phyloP scores from a whole-genome alignment of 441 rosid species.

The Kokia cookei region DNA sequence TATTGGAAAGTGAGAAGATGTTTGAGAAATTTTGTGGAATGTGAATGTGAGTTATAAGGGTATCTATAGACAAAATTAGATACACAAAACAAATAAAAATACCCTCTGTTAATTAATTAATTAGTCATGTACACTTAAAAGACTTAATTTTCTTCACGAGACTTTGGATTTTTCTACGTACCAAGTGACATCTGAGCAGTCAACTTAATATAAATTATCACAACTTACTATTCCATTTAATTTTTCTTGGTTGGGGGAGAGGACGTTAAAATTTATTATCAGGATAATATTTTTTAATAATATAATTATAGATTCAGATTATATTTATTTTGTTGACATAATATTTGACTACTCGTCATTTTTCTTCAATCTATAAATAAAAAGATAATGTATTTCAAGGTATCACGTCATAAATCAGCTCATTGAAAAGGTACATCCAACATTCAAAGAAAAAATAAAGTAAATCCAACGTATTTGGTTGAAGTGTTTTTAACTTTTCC shows the following conservation, averaged over 20 bases:
- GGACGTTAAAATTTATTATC: no score
- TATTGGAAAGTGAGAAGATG: not conserved
- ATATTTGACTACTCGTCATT: accelerated
- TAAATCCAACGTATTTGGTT: no score
- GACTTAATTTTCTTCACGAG: not conserved
- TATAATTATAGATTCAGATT: no score
- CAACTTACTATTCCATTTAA: not conserved
- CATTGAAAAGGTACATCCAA: no score
- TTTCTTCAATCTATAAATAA: accelerated
- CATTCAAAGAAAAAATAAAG: no score
- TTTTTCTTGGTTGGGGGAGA: no score
- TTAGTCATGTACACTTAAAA: not conserved
- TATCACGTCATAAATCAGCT: no score
- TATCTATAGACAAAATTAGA: conserved; percentile 15
- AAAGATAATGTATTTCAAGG: accelerated
- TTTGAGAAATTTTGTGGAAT: conserved; percentile 14
- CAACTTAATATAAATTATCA: not conserved
- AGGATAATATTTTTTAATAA: no score
- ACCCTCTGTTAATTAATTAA: not conserved
- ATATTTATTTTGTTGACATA: no score
- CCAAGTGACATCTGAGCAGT: not conserved
- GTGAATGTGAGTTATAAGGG: not conserved
- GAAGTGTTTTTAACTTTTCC: no score
- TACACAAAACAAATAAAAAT: not conserved
- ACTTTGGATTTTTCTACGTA: conserved; percentile 12